Evolutionary conservation across 2,329 filamentous ascomycete species (phyloP).

Genomic region (Epichloe hybrida): DNA sequence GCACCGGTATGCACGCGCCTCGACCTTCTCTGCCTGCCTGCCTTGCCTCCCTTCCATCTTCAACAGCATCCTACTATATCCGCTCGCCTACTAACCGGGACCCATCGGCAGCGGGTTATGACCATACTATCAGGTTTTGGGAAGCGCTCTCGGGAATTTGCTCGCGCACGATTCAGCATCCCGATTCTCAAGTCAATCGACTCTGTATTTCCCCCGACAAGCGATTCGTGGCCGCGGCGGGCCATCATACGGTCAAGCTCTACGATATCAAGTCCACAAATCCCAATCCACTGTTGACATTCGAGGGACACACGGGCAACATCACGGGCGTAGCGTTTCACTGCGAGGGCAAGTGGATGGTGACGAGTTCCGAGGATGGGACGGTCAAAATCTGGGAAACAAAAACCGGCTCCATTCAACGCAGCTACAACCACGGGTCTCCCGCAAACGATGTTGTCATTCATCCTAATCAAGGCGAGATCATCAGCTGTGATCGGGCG

Average conservation of each 20-base stretch:
- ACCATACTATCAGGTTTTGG: constrained; percentile 71
- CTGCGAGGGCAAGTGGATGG: constrained; percentile 99
- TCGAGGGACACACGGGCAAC: constrained; percentile 92
- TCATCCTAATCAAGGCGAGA: constrained; percentile 94
- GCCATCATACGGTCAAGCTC: constrained; percentile 78
- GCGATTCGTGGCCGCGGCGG: constrained; percentile 76
- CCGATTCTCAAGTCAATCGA: constrained; percentile 95
- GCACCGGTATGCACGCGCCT: constrained; percentile 35
- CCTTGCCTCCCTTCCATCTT: background rate
- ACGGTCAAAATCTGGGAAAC: constrained; percentile 98
- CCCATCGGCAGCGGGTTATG: constrained; percentile 37
- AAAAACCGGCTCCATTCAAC: constrained; percentile 64
- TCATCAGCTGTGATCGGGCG: constrained; percentile 88
- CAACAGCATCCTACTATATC: background rate
- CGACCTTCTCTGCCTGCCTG: background rate
- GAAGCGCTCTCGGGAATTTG: constrained; percentile 96
- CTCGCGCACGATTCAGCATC: constrained; percentile 93
- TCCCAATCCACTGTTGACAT: constrained; percentile 80
- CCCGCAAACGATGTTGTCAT: constrained; percentile 98
- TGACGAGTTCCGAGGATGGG: constrained; percentile 91
- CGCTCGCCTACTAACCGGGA: constrained; percentile 10
- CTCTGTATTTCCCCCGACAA: constrained; percentile 96
- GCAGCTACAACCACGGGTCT: constrained; percentile 81
- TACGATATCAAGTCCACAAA: constrained; percentile 98
- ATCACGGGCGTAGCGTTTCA: constrained; percentile 96